These are phyloP conservation scores for Filobasidium floriforme DNA, from an alignment of 768 basidiomycete species.

Conservation along the genomic window DNA sequence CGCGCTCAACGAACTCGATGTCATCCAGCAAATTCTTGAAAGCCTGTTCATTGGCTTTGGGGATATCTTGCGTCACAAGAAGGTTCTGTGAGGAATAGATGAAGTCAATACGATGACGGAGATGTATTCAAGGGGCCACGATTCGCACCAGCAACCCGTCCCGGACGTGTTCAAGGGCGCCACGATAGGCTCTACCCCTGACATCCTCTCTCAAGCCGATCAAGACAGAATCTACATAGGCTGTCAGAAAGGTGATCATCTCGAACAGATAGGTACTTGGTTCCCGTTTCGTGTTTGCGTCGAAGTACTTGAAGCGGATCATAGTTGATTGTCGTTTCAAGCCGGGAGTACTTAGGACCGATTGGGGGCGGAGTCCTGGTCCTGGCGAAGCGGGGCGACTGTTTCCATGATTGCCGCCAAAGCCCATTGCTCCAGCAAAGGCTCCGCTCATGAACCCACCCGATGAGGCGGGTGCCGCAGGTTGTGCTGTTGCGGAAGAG, in stretches of 20 bases:
- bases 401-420: neutral
- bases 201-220: conserved; percentile 69
- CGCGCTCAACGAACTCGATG: conserved; percentile 79
- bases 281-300: conserved; percentile 52
- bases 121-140: too few relatives aligned
- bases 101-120: neutral
- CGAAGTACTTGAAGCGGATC: conserved; percentile 11
- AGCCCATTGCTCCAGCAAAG: neutral
- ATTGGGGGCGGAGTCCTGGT: conserved; percentile 7
- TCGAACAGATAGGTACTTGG: conserved; percentile 94
- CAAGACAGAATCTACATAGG: conserved; percentile 73
- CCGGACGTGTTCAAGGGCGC: conserved; percentile 79
- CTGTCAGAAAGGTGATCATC: conserved; percentile 90
- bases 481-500: neutral
- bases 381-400: conserved; percentile 16
- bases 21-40: conserved; percentile 78
- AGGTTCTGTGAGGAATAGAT: conserved; percentile 55
- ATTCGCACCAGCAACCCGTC: conserved; percentile 69
- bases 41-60: conserved; percentile 79
- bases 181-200: conserved; percentile 82
- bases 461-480: neutral
- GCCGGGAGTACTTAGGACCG: neutral
- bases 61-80: conserved; percentile 64
- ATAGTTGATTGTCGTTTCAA: conserved; percentile 16
- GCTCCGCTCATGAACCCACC: conserved; percentile 17